These are phyloP conservation scores for Debaryomyces coudertii DNA, from an alignment of 1,139 yeast species.

Conservation along the genomic window DNA sequence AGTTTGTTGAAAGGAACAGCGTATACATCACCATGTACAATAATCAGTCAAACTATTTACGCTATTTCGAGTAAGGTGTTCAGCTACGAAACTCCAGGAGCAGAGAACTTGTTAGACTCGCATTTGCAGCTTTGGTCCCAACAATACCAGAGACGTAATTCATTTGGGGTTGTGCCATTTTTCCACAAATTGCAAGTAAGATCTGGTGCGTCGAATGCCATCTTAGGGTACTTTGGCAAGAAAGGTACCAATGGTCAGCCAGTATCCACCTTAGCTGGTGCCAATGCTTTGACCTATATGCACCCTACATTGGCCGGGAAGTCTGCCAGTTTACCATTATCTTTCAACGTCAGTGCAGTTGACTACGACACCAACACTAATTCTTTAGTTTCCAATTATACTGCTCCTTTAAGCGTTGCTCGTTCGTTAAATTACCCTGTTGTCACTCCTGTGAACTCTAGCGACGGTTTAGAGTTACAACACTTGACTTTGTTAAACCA, in stretches of 20 bases:
- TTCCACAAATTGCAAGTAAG: slow-evolving; percentile 71
- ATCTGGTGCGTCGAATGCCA: slow-evolving; percentile 80
- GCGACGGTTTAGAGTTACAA: slow-evolving; percentile 60
- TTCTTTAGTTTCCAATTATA: slow-evolving; percentile 66
- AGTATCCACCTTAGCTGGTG: slow-evolving; percentile 63
- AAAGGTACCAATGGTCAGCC: slow-evolving; percentile 45
- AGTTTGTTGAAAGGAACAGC: slow-evolving; percentile 49
- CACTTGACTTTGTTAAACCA: slow-evolving; percentile 68
- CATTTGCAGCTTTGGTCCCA: slow-evolving; percentile 64
- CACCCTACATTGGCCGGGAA: slow-evolving; percentile 51
- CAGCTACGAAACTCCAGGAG: slow-evolving; percentile 68
- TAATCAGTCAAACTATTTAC: slow-evolving; percentile 69
- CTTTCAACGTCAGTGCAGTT: slow-evolving; percentile 74
- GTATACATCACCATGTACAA: slow-evolving; percentile 64
- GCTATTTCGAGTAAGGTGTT: slow-evolving; percentile 66
- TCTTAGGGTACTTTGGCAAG: slow-evolving; percentile 67
- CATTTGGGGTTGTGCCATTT: slow-evolving; percentile 59
- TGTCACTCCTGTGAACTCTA: slow-evolving; percentile 62
- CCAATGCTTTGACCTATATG: slow-evolving; percentile 70
- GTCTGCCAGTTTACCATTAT: slow-evolving; percentile 54
- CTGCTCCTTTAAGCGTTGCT: slow-evolving; percentile 66
- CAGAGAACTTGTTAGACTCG: slow-evolving; percentile 61
- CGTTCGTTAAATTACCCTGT: slow-evolving; percentile 70
- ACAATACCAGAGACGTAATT: slow-evolving; percentile 53
- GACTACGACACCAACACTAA: slow-evolving; percentile 61